Percentiles rank a stretch among this genome's conserved stretches.
Evolutionary conservation across 176 grass and related monocot genomes (phyloP).

Genomic region (Canna indica): DNA sequence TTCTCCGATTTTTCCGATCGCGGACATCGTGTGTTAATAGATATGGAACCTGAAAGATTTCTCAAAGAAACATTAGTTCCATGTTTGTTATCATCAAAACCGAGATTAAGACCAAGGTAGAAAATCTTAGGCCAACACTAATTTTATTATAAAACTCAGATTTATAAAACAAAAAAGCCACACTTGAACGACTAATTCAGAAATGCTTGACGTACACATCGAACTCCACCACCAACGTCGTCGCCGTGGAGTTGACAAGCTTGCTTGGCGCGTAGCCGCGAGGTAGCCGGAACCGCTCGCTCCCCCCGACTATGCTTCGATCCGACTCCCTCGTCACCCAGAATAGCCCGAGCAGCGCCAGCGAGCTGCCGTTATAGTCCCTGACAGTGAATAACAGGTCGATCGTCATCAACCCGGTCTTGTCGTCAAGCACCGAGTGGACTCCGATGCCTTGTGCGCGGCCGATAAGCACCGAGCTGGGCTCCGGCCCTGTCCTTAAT

Average conservation of each 20-base stretch:
- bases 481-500: slow-evolving; percentile 16
- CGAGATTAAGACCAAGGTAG: too few relatives aligned
- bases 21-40: too few relatives aligned
- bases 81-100: too few relatives aligned
- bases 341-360: slow-evolving; percentile 19
- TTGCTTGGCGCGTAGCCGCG: slow-evolving; percentile 12
- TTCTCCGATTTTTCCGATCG: too few relatives aligned
- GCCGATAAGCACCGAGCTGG: slow-evolving; percentile 17
- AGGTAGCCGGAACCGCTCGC: slow-evolving; percentile 11
- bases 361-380: slow-evolving; percentile 20
- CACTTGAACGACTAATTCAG: too few relatives aligned
- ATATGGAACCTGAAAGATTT: too few relatives aligned
- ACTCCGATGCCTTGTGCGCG: slow-evolving; percentile 21
- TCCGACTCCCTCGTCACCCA: not conserved
- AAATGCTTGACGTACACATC: slow-evolving; percentile 23
- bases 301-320: slow-evolving; percentile 16
- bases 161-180: too few relatives aligned
- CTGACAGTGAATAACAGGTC: slow-evolving; percentile 23
- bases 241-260: not conserved
- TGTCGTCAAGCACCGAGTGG: not conserved
- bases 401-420: not conserved
- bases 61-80: too few relatives aligned
- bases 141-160: too few relatives aligned
- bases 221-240: slow-evolving; percentile 6
- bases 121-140: too few relatives aligned